Base-by-base conservation (phyloP, 139 green algal genomes). In the Chlorella sp. region DNA sequence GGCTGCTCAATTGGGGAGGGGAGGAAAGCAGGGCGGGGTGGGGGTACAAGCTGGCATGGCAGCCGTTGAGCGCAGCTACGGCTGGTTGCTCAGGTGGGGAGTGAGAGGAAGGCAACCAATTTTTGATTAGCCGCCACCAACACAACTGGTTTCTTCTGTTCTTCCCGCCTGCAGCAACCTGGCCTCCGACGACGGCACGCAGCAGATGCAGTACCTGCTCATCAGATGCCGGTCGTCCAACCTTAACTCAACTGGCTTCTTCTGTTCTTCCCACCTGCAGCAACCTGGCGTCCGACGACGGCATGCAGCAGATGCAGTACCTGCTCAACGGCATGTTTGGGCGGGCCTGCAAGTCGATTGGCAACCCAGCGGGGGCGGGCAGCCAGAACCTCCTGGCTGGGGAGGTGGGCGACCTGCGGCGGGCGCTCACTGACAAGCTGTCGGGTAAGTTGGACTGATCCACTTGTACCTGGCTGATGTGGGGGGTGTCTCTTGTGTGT, bases 281-380 rank as follows among this genome's bases (percentile, higher is more conserved):
- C 66, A 88, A 88, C 66, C 84, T 88, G 39, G 84, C 84, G 24
- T 91, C 92, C 39, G 95, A 98, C 89, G 93, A 97, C 88, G 95
- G 95, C 28, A 90, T 96, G 53, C 93, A 96, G 86, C 95, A 97
- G 92, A 92, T 95, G 78, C 26, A 94, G 82, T 93, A 93, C 81
- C 71, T 95, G 39, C 87, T 95, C 78, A 71, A 71, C 1, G 89
- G 89, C 77, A 80, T 91, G 81, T 94, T 92, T 87, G 90, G 92
- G 57, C 95, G 96, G 19, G 94, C 97, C 11, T 98, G 98, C 88
- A 98, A 97, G 96, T 95, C 98, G 93, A 92, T 98, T 53, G 98
- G 97, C 75, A 97, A 99, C 60, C 97, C 99, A 86, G 96, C 97
- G 76, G 93, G 97, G 81, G 94, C 99, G 30, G 96, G 98, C 42